phyloP scores from a whole-genome alignment of 495 filamentous ascomycete species.

The Letharia lupina region DNA sequence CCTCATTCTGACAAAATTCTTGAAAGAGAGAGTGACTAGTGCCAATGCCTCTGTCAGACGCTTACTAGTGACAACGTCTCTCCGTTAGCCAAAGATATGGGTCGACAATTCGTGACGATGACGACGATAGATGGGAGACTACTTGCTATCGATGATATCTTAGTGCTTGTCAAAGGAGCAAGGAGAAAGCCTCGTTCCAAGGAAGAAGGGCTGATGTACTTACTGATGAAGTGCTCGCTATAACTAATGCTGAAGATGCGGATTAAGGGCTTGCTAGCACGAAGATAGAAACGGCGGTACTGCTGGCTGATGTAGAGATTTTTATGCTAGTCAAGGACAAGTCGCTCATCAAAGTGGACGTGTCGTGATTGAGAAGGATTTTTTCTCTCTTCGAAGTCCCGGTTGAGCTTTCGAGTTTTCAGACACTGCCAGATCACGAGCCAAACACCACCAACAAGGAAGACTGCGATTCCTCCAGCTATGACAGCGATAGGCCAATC shows the following conservation, averaged over 20 bases:
- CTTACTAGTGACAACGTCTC: neutral
- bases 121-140: neutral
- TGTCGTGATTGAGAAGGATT: slow-evolving; percentile 1
- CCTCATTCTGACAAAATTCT: neutral
- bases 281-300: neutral
- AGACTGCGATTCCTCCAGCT: neutral
- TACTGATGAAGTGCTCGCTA: neutral
- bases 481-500: neutral
- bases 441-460: neutral
- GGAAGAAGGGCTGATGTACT: neutral
- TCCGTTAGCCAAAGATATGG: neutral
- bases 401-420: neutral
- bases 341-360: slow-evolving; percentile 8
- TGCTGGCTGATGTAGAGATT: neutral
- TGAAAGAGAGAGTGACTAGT: neutral
- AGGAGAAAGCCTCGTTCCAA: neutral
- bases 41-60: neutral
- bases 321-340: slow-evolving; percentile 6
- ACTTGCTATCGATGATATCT: neutral
- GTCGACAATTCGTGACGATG: neutral
- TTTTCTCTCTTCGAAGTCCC: neutral
- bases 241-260: neutral
- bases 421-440: slow-evolving; percentile 2
- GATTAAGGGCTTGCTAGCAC: neutral
- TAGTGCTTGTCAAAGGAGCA: neutral